These are phyloP conservation scores for Trametes pubescens DNA, from an alignment of 1,284 basidiomycete genomes.

Conservation along the genomic window DNA sequence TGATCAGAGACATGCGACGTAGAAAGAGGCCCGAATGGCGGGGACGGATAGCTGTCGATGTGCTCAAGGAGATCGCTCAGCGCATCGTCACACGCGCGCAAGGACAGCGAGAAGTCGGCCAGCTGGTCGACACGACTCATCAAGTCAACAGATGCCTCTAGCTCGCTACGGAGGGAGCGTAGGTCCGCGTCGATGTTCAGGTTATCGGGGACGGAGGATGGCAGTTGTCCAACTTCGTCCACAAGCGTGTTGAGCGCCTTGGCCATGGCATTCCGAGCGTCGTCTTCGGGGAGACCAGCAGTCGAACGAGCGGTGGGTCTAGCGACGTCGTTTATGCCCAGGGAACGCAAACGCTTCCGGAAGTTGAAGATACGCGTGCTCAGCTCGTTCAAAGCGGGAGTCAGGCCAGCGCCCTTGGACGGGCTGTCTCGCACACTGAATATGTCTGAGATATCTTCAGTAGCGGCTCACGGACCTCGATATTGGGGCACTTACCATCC, in stretches of 20 bases:
- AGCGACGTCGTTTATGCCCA: slow-evolving; percentile 65
- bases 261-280: slow-evolving; percentile 54
- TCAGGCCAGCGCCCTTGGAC: slow-evolving; percentile 36
- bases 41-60: slow-evolving; percentile 76
- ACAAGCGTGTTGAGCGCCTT: slow-evolving; percentile 55
- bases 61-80: slow-evolving; percentile 85
- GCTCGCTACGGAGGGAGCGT: slow-evolving; percentile 64
- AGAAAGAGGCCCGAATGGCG: slow-evolving; percentile 59
- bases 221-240: slow-evolving; percentile 56
- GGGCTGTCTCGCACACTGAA: slow-evolving; percentile 57
- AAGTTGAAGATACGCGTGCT: slow-evolving; percentile 46
- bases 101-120: slow-evolving; percentile 54
- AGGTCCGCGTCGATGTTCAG: slow-evolving; percentile 61
- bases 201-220: slow-evolving; percentile 49
- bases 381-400: slow-evolving; percentile 40
- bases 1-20: slow-evolving; percentile 55
- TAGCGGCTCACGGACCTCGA: neutral
- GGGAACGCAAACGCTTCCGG: slow-evolving; percentile 65
- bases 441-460: slow-evolving; percentile 52
- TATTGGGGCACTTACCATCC: slow-evolving; percentile 40
- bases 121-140: slow-evolving; percentile 62
- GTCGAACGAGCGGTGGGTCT: slow-evolving; percentile 53
- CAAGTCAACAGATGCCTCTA: slow-evolving; percentile 57
- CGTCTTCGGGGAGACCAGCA: slow-evolving; percentile 58
- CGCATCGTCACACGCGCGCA: slow-evolving; percentile 70